Conservation (phyloP, 495 filamentous ascomycete genomes). For the Oidiodendron maius region DNA sequence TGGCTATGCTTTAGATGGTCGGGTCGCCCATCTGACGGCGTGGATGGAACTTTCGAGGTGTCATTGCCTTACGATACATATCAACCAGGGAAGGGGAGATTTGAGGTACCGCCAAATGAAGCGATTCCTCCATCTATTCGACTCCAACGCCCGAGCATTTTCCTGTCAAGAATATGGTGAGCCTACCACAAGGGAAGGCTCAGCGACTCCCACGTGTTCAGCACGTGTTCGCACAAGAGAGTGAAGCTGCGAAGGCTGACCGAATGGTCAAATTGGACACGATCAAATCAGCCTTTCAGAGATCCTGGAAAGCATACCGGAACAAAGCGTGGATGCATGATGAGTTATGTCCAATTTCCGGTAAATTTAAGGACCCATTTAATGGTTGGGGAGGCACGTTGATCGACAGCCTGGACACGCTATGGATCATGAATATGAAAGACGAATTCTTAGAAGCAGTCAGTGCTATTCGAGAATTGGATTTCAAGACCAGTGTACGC, state of each 20-base stretch:
- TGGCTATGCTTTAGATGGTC: background rate
- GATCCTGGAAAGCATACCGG: constrained; percentile 73
- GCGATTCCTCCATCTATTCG: background rate
- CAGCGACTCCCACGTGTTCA: background rate
- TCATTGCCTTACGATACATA: background rate
- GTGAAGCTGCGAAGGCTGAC: background rate
- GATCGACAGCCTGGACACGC: constrained; percentile 74
- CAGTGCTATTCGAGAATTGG: constrained; percentile 65
- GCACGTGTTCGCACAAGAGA: background rate
- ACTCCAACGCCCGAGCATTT: background rate
- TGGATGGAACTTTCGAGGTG: background rate
- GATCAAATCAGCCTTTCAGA: background rate
- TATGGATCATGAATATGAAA: constrained; percentile 91
- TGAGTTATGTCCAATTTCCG: constrained; percentile 65
- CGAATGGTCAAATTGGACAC: too few species aligned
- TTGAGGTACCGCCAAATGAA: background rate
- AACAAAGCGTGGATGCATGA: constrained; percentile 75
- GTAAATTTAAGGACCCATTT: constrained; percentile 62
- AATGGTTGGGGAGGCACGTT: constrained; percentile 88
- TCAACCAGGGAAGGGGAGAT: background rate
- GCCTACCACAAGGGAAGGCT: background rate
- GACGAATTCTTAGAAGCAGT: constrained; percentile 83
- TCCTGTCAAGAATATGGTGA: background rate
- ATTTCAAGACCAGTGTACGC: constrained; percentile 70
- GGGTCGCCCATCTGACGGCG: background rate